Evolutionary conservation across 2,329 filamentous ascomycete genomes (phyloP).

Genomic region (Curvularia eragrostidis): DNA sequence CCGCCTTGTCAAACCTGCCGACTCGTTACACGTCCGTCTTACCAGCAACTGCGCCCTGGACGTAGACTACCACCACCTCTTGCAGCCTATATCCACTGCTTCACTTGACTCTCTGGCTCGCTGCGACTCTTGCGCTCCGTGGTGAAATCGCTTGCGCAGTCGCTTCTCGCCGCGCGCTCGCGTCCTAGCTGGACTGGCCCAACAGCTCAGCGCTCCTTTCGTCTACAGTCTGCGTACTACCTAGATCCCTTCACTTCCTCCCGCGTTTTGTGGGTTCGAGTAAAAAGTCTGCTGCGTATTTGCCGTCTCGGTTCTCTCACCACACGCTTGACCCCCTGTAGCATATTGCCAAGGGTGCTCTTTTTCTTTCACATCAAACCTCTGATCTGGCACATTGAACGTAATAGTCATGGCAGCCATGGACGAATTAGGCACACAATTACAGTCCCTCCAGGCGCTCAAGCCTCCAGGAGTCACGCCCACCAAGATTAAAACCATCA

Average conservation of each 20-base stretch:
- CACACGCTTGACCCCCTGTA: conserved; percentile 16
- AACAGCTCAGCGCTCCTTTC: conserved; percentile 29
- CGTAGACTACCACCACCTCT: conserved; percentile 29
- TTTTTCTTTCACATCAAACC: conserved; percentile 29
- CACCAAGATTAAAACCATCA: conserved; percentile 87
- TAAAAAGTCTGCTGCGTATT: conserved; percentile 32
- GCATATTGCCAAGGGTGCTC: conserved; percentile 15
- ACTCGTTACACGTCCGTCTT: conserved; percentile 20
- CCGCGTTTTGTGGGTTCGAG: conserved; percentile 36
- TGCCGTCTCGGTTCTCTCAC: conserved; percentile 32
- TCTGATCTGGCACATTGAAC: conserved; percentile 34
- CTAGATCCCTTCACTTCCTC: conserved; percentile 35
- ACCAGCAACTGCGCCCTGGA: conserved; percentile 29
- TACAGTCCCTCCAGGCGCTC: conserved; percentile 88
- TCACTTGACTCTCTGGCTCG: conserved; percentile 29
- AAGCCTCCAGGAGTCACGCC: conserved; percentile 95
- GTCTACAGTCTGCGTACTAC: conserved; percentile 34
- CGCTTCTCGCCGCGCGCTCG: conserved; percentile 30
- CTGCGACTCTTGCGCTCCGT: conserved; percentile 27
- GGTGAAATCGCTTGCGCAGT: conserved; percentile 30
- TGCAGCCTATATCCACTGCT: conserved; percentile 26
- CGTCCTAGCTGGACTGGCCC: conserved; percentile 34
- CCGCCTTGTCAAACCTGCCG: conserved; percentile 24
- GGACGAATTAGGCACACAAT: conserved; percentile 86
- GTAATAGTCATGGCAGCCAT: conserved; percentile 69